These are phyloP conservation scores for Tulasnella sp. DNA, from an alignment of 768 basidiomycete species.

Conservation along the genomic window DNA sequence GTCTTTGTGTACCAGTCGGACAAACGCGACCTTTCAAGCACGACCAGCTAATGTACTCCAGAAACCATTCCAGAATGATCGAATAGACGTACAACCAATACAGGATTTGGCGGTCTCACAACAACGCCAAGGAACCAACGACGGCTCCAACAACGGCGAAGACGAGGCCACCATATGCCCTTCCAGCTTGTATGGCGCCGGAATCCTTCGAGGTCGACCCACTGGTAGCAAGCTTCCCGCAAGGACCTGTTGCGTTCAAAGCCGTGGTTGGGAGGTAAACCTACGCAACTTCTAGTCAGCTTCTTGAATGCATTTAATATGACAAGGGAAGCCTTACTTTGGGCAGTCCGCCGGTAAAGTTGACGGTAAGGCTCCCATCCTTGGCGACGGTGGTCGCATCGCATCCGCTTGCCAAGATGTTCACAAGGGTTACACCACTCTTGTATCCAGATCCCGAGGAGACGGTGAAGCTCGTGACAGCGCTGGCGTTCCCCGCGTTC, in stretches of 20 bases:
- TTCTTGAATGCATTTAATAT: background rate
- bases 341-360: conserved; percentile 3
- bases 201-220: no score
- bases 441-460: conserved; percentile 1
- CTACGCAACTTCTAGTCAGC: background rate
- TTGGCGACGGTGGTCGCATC: conserved; percentile 6
- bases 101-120: no score
- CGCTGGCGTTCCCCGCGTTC: conserved; percentile 10
- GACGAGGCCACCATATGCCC: no score
- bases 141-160: no score
- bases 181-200: no score
- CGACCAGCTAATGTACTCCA: no score
- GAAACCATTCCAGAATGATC: no score
- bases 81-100: no score
- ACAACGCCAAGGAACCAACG: no score
- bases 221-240: background rate
- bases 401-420: conserved; percentile 8
- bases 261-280: conserved; percentile 6
- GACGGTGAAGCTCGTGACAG: background rate
- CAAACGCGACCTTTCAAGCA: no score
- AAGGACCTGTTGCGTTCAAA: background rate
- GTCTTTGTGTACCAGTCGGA: no score
- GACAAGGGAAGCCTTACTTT: conserved; percentile 5
- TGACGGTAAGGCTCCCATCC: conserved; percentile 11
- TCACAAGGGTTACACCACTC: conserved; percentile 1